These are phyloP conservation scores for Ascocoryne sarcoides DNA, from an alignment of 2,329 filamentous ascomycete species.

Conservation along the genomic window DNA sequence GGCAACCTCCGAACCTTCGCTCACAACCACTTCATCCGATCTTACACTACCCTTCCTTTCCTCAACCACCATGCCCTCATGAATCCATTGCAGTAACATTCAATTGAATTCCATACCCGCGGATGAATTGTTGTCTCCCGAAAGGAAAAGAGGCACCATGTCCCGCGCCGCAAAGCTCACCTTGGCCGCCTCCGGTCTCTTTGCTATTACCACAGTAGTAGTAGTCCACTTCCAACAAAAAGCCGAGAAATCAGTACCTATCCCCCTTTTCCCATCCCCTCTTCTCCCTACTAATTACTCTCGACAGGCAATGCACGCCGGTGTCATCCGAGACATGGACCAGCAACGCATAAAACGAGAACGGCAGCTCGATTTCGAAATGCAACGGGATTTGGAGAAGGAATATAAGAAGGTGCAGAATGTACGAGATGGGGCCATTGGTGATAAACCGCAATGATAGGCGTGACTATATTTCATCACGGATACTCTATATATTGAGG, in stretches of 20 bases:
- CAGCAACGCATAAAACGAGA: constrained; percentile 86
- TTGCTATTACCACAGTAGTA: constrained; percentile 66
- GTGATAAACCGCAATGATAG: constrained; percentile 13
- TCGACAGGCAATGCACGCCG: constrained; percentile 81
- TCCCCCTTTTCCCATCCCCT: background rate
- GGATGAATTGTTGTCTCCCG: background rate
- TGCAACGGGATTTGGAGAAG: constrained; percentile 75
- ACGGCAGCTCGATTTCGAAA: constrained; percentile 87
- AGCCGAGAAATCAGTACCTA: constrained; percentile 64
- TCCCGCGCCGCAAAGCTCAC: constrained; percentile 86
- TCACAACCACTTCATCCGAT: background rate
- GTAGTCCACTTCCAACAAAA: constrained; percentile 88
- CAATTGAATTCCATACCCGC: background rate
- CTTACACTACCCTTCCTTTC: background rate
- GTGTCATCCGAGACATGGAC: constrained; percentile 90
- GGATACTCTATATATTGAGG: no score
- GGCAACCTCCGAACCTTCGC: background rate
- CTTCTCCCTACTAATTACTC: background rate
- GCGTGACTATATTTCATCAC: no score
- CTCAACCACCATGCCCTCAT: background rate
- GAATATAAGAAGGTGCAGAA: constrained; percentile 86
- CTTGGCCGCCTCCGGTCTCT: constrained; percentile 65
- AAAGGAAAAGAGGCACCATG: constrained; percentile 48
- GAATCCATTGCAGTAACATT: background rate
- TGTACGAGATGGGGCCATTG: constrained; percentile 54